Evolutionary conservation across 768 basidiomycete species (phyloP), one percentile per base, ranked within the genome.

Genomic region (Scleroderma citrinum): DNA sequence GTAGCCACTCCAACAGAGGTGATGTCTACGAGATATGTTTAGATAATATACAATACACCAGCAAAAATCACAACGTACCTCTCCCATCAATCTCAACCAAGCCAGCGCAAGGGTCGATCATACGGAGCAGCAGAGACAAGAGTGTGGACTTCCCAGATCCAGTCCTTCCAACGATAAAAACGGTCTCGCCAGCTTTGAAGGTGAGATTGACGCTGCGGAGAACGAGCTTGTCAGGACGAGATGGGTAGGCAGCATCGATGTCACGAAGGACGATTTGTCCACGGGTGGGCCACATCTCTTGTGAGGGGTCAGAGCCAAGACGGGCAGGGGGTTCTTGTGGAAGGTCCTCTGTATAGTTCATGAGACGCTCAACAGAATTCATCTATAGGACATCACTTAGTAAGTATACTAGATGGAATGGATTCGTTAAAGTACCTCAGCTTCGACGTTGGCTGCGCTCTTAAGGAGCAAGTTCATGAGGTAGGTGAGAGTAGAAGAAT

Each of bases 111-210:
- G 60, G 53, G 21, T 76, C 73, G 67, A 96, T 95, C 70, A 95
- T 76, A n/a, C 86, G 74, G 19, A 92, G 74, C n/a, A 82, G 70
- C 32, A 83, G 71, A 48, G 78, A 76, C 4, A 81, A 71, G 53
- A 85, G 71, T 29, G 81, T 88, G 12, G 80, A 82, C 68, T 90
- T 90, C 32, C 87, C 87, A 7, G 81, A 84, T 11, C 87, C 86
- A 2, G 84, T 86, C 17, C 80, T 77, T 40, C 87, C 87, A 48
- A 87, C 87, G 55, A 89, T 81, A 67, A 87, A 88, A 82, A 88
- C 44, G 0, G 75, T 86, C 59, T 89, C 87, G 5, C 73, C 69
- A 1, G 82, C 73, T 14, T 83, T 82, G 29, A 90, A 71, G 68
- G 82, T 87, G 39, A 88, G 70, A 36, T 71, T 73, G 50, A 87